A percentile compares a stretch with the other conserved stretches of the same genome.
Conservation (phyloP, 345 rosid species). For the Camelina sativa region DNA sequence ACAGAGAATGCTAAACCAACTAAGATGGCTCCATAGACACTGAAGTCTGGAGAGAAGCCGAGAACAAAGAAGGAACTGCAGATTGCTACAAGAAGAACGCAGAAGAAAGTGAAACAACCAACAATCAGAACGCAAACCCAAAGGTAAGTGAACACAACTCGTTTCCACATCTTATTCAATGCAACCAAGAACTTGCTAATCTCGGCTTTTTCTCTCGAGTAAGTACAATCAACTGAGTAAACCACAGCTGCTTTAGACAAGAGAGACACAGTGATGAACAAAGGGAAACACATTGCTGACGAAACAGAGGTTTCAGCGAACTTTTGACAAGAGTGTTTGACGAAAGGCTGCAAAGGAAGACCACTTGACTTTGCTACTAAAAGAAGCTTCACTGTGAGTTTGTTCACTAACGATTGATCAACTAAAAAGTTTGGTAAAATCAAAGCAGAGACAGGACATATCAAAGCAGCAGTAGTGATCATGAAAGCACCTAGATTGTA, state of each 20-base stretch:
- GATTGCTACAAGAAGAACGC: constrained; percentile 60
- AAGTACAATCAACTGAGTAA: constrained; percentile 80
- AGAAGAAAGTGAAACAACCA: constrained; percentile 69
- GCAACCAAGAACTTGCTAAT: constrained; percentile 54
- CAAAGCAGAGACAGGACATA: constrained; percentile 81
- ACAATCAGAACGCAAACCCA: constrained; percentile 68
- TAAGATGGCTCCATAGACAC: constrained; percentile 55
- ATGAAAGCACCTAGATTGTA: constrained; percentile 69
- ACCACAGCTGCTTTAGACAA: constrained; percentile 68
- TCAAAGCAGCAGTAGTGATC: constrained; percentile 62
- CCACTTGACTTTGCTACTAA: constrained; percentile 81
- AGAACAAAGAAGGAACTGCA: constrained; percentile 60
- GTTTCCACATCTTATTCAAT: constrained; percentile 63
- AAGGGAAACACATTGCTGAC: constrained; percentile 72
- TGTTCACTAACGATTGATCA: constrained; percentile 64
- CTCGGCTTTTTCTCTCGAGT: constrained; percentile 59
- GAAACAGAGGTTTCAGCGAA: constrained; percentile 73
- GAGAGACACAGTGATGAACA: constrained; percentile 66
- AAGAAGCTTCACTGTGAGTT: constrained; percentile 60
- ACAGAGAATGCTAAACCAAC: constrained; percentile 76
- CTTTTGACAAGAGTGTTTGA: constrained; percentile 68
- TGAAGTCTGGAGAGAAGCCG: constrained; percentile 61
- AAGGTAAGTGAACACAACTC: constrained; percentile 61
- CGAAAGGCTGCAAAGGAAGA: constrained; percentile 66
- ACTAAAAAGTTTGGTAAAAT: constrained; percentile 67